Evolutionary conservation across 176 grass and related monocot genomes (phyloP).

Genomic region (Zoysia pacifica): DNA sequence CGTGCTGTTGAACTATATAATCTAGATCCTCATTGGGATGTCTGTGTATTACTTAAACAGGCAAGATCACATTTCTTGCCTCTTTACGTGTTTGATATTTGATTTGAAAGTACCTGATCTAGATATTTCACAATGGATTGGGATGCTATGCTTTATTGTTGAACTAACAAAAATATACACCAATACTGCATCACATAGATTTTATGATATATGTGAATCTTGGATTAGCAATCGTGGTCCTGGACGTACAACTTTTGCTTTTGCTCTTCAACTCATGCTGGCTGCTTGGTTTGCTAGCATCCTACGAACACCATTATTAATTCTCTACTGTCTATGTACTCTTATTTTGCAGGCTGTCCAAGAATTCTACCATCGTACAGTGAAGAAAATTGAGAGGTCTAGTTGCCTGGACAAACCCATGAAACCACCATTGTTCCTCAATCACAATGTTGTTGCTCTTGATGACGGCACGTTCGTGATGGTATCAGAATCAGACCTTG

Average conservation of each 20-base stretch:
- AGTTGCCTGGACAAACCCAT: conserved; percentile 32
- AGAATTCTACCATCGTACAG: conserved; percentile 66
- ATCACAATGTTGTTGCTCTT: conserved; percentile 56
- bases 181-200: neutral
- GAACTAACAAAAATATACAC: neutral
- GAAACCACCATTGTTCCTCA: conserved; percentile 44
- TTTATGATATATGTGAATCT: neutral
- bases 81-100: neutral
- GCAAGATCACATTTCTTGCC: neutral
- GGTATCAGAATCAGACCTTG: conserved; percentile 70
- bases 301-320: neutral
- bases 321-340: neutral
- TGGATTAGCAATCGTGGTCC: neutral
- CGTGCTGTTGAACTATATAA: neutral
- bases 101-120: neutral
- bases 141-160: neutral
- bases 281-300: neutral
- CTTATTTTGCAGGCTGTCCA: conserved; percentile 65
- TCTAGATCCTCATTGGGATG: conserved; percentile 9
- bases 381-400: conserved; percentile 44
- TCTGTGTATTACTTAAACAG: neutral
- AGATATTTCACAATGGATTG: neutral
- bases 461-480: conserved; percentile 77
- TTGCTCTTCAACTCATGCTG: neutral
- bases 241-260: neutral